A percentile compares a stretch with the other conserved stretches of the same genome.
These are phyloP conservation scores for Conoideocrella luteorostrata DNA, from an alignment of 2,329 filamentous ascomycete genomes.

Conservation along the genomic window DNA sequence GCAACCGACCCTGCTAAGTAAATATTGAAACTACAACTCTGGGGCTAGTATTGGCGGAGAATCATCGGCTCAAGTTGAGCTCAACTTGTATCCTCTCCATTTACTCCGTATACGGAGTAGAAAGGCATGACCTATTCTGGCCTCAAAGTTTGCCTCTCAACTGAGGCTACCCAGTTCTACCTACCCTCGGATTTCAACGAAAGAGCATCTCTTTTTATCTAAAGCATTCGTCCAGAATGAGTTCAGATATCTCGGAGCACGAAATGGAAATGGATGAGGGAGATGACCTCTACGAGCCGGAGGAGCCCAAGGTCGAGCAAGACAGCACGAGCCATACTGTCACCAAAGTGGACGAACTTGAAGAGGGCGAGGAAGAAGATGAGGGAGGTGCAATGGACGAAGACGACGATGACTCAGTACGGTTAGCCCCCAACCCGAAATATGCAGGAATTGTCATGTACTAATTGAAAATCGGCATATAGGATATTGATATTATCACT, in stretches of 20 bases:
- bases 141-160: no score
- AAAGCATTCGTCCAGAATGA: constrained; percentile 5
- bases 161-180: no score
- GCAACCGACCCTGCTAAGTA: no score
- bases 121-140: no score
- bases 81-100: no score
- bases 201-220: background rate
- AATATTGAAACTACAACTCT: no score
- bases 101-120: no score
- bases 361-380: constrained; percentile 60
- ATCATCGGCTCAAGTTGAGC: constrained; percentile 19
- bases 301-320: constrained; percentile 41
- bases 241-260: constrained; percentile 12
- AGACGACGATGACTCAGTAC: constrained; percentile 44
- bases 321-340: constrained; percentile 22
- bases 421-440: no score
- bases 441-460: background rate
- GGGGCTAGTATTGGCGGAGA: no score
- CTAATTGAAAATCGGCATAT: constrained; percentile 1
- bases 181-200: no score
- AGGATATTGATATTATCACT: constrained; percentile 65
- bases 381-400: constrained; percentile 55
- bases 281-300: constrained; percentile 60
- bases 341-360: constrained; percentile 46
- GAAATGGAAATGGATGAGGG: constrained; percentile 63